These are phyloP conservation scores for Cercospora sp. DNA, from an alignment of 2,329 filamentous ascomycete species.

Conservation along the genomic window DNA sequence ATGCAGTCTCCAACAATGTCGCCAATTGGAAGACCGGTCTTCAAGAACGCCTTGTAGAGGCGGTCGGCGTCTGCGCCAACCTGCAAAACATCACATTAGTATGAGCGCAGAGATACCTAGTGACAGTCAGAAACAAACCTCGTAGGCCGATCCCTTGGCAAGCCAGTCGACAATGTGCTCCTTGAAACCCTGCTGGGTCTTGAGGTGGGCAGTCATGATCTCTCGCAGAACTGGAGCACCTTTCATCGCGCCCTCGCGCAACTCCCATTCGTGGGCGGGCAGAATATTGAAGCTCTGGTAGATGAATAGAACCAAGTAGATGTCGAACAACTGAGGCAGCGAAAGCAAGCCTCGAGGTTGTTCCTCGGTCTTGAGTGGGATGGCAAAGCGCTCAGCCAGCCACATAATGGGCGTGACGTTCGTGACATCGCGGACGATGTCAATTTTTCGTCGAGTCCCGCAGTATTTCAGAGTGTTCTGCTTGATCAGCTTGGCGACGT, in stretches of 20 bases:
- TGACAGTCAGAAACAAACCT: constrained; percentile 26
- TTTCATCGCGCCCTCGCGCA: constrained; percentile 49
- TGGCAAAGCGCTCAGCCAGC: constrained; percentile 63
- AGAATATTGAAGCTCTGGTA: constrained; percentile 58
- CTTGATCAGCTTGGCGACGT: constrained; percentile 49
- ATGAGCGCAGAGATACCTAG: not conserved
- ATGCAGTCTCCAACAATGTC: constrained; percentile 55
- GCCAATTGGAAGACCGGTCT: constrained; percentile 49
- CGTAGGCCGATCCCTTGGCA: constrained; percentile 51
- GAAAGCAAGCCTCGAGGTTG: constrained; percentile 59
- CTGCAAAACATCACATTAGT: not conserved
- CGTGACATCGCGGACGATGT: constrained; percentile 65
- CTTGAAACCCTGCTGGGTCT: constrained; percentile 47
- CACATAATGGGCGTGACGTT: constrained; percentile 67
- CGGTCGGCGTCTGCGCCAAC: constrained; percentile 54
- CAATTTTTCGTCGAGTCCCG: constrained; percentile 50
- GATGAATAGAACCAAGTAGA: constrained; percentile 50
- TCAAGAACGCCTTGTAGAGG: constrained; percentile 53
- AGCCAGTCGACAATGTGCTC: constrained; percentile 51
- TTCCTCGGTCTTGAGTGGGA: constrained; percentile 65
- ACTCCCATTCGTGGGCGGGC: constrained; percentile 51
- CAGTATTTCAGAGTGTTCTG: constrained; percentile 51
- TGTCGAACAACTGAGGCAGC: constrained; percentile 50
- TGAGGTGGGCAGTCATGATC: constrained; percentile 50
- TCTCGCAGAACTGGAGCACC: constrained; percentile 43